Evolutionary conservation across 202 grass and related monocot species (phyloP).

Genomic region (Sporobolus alterniflorus): DNA sequence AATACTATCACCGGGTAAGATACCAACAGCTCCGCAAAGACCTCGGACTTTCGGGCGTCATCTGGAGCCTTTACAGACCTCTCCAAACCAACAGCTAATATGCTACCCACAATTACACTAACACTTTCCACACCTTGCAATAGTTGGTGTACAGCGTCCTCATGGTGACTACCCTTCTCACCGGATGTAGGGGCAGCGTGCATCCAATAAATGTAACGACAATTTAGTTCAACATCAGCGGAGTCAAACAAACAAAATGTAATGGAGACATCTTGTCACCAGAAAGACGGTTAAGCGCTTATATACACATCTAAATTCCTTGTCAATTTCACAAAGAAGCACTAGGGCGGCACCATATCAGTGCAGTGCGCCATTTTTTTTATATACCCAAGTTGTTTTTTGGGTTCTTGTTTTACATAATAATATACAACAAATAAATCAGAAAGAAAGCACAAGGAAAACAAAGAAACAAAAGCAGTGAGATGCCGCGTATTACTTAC

Average conservation of each 20-base stretch:
- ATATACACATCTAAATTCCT: background rate
- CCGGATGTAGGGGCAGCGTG: background rate
- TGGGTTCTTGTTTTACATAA: conserved; percentile 33
- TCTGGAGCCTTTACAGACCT: background rate
- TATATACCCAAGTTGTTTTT: background rate
- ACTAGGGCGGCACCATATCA: conserved; percentile 12
- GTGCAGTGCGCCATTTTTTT: background rate
- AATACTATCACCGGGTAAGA: background rate
- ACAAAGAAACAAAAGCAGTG: background rate
- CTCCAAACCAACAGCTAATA: background rate
- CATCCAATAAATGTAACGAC: background rate
- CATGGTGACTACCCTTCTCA: background rate
- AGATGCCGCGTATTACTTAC: conserved; percentile 35
- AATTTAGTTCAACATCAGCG: background rate
- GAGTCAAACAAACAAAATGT: background rate
- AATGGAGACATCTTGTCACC: background rate
- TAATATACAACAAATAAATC: conserved; percentile 38
- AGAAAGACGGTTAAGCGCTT: background rate
- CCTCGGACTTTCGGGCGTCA: background rate
- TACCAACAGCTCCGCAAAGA: conserved; percentile 37
- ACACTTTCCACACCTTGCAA: too few relatives aligned
- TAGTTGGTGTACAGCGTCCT: too few relatives aligned
- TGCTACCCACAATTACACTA: too few relatives aligned
- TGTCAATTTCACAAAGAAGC: background rate
- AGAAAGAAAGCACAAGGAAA: background rate